Conservation (phyloP, 106 monocot genomes). For the Dendrobium officinale region DNA sequence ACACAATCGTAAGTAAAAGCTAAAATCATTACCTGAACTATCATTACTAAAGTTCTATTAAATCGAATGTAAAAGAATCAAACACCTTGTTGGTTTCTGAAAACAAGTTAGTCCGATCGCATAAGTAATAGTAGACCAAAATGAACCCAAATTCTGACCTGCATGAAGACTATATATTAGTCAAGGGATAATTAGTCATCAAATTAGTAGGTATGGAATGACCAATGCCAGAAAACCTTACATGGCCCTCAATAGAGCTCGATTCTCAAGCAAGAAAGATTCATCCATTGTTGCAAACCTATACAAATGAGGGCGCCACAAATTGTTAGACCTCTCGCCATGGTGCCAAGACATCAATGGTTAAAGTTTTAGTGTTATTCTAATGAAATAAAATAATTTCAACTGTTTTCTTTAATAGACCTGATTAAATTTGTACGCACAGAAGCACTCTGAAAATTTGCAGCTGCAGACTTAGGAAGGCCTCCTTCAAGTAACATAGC, state of each 20-base stretch:
- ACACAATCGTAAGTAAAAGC: background rate
- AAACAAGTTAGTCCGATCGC: slow-evolving; percentile 80
- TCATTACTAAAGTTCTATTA: background rate
- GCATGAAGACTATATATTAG: slow-evolving; percentile 13
- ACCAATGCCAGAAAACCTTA: slow-evolving; percentile 34
- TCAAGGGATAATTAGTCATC: slow-evolving; percentile 9
- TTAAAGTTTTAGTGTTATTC: background rate
- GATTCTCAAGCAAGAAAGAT: slow-evolving; percentile 69
- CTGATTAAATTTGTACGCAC: slow-evolving; percentile 59
- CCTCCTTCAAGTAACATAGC: slow-evolving; percentile 82
- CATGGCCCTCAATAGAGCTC: slow-evolving; percentile 68
- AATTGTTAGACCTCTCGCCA: background rate
- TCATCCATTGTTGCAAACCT: slow-evolving; percentile 79
- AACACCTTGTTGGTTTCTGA: slow-evolving; percentile 78
- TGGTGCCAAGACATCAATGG: background rate
- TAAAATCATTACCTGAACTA: background rate
- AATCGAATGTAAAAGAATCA: background rate
- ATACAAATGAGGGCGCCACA: slow-evolving; percentile 15
- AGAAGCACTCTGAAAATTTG: slow-evolving; percentile 45
- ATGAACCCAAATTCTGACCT: slow-evolving; percentile 88
- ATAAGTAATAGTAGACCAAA: slow-evolving; percentile 79
- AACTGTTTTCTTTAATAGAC: slow-evolving; percentile 16
- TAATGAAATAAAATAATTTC: background rate
- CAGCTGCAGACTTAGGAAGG: slow-evolving; percentile 50
- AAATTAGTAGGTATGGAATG: background rate